phyloP scores from a whole-genome alignment of 2,329 filamentous ascomycete genomes.

The Talaromyces sp. region DNA sequence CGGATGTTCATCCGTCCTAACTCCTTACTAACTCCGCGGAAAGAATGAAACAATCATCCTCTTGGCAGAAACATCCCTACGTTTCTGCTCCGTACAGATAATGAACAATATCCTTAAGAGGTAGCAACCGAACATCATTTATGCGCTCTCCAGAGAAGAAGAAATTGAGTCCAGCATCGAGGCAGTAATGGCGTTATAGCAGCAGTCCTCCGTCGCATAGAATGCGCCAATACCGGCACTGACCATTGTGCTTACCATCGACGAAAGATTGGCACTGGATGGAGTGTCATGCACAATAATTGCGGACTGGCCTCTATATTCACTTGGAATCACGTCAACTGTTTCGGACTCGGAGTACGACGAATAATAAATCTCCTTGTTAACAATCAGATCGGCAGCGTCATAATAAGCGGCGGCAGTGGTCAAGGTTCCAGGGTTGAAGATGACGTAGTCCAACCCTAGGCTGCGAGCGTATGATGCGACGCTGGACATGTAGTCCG shows the following conservation, averaged over 20 bases:
- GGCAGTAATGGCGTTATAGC: conserved; percentile 7
- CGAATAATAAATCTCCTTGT: conserved; percentile 9
- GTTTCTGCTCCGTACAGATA: not conserved
- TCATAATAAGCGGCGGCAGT: conserved; percentile 14
- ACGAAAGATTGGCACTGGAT: not conserved
- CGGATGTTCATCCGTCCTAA: not conserved
- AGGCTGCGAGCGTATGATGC: conserved; percentile 10
- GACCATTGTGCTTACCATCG: conserved; percentile 5
- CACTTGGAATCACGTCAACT: not conserved
- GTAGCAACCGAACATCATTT: not conserved
- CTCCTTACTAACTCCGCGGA: not conserved
- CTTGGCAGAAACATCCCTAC: not conserved
- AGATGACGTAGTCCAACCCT: conserved; percentile 11
- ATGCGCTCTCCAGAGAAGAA: not conserved
- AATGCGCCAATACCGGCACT: conserved; percentile 14
- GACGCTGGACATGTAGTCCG: conserved; percentile 6
- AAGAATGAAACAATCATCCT: not conserved
- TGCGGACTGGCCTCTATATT: conserved; percentile 13
- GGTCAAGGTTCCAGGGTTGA: conserved; percentile 15
- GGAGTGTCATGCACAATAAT: conserved; percentile 17
- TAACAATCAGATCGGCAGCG: conserved; percentile 15
- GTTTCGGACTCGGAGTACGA: conserved; percentile 1
- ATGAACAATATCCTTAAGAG: not conserved
- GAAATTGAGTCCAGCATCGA: conserved; percentile 7
- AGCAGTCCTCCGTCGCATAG: conserved; percentile 17